Conservation (phyloP, 208 protist genomes). For the Endotrypanum monterogeii region DNA sequence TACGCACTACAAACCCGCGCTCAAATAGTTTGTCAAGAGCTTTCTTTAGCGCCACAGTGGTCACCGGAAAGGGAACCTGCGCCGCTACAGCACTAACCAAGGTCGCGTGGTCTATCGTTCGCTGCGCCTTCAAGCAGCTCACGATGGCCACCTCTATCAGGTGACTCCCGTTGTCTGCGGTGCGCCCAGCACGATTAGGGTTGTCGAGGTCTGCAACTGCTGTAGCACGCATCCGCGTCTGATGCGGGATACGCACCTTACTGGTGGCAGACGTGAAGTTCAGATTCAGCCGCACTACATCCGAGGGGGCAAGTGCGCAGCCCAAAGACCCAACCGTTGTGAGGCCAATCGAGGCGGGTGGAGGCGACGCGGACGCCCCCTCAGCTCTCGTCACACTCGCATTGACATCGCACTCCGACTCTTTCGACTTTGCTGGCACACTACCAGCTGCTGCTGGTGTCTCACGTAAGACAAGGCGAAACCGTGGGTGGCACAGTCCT, state of each 20-base stretch:
- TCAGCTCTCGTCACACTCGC: background rate
- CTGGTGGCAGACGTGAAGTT: slow-evolving; percentile 38
- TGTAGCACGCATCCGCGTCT: slow-evolving; percentile 14
- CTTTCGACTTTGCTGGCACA: background rate
- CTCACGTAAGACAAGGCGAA: slow-evolving; percentile 44
- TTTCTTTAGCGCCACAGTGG: slow-evolving; percentile 90
- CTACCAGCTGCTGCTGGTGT: background rate
- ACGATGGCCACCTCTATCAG: slow-evolving; percentile 93
- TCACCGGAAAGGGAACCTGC: slow-evolving; percentile 87
- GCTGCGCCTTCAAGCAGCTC: slow-evolving; percentile 93
- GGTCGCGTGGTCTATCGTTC: slow-evolving; percentile 69
- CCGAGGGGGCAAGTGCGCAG: slow-evolving; percentile 19
- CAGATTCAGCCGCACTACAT: slow-evolving; percentile 46
- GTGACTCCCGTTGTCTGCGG: slow-evolving; percentile 69
- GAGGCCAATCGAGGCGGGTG: background rate
- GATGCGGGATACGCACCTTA: slow-evolving; percentile 49
- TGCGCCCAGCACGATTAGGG: slow-evolving; percentile 24
- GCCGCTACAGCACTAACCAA: slow-evolving; percentile 82
- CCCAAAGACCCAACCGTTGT: background rate
- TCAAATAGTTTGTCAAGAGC: slow-evolving; percentile 94
- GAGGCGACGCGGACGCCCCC: background rate
- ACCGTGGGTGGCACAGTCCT: slow-evolving; percentile 54
- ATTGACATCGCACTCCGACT: slow-evolving; percentile 7
- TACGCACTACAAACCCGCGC: slow-evolving; percentile 93
- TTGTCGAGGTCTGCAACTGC: slow-evolving; percentile 18